Evolutionary conservation across 148 eudicot genomes (phyloP).

Genomic region (Gaultheria prostrata): DNA sequence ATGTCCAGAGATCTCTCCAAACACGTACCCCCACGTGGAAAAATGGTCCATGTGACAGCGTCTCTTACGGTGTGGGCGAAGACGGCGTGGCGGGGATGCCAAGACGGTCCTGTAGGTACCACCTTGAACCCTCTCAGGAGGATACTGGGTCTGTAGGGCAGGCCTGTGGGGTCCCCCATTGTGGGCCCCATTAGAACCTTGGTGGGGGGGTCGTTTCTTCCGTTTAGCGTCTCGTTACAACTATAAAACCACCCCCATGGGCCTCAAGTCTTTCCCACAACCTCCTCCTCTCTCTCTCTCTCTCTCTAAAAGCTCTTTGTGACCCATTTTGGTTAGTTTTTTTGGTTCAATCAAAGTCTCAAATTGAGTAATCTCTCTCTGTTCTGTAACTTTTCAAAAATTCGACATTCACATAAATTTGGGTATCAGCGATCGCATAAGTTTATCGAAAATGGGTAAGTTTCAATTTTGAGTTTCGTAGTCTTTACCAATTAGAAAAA

Average conservation of each 20-base stretch:
- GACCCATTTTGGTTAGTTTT: neutral
- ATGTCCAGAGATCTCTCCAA: neutral
- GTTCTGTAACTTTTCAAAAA: neutral
- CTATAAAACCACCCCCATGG: constrained; percentile 41
- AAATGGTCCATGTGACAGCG: constrained; percentile 19
- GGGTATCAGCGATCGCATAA: neutral
- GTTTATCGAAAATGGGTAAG: constrained; percentile 14
- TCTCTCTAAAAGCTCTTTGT: neutral
- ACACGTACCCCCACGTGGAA: neutral
- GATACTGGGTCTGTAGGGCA: neutral
- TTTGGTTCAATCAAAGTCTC: neutral
- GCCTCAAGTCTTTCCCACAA: constrained; percentile 27
- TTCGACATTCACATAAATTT: neutral
- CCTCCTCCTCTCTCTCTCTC: constrained; percentile 20
- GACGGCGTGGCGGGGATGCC: constrained; percentile 21
- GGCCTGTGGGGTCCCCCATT: constrained; percentile 4
- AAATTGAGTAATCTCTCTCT: neutral
- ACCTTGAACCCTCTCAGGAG: constrained; percentile 19
- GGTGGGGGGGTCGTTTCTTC: constrained; percentile 13
- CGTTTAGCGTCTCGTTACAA: constrained; percentile 17
- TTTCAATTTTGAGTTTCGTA: neutral
- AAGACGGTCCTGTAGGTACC: constrained; percentile 17
- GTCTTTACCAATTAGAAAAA: neutral
- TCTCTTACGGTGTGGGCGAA: constrained; percentile 23
- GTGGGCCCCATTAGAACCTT: constrained; percentile 5